Conservation (phyloP, 2,329 filamentous ascomycete species). For the Neofusicoccum cordaticola region DNA sequence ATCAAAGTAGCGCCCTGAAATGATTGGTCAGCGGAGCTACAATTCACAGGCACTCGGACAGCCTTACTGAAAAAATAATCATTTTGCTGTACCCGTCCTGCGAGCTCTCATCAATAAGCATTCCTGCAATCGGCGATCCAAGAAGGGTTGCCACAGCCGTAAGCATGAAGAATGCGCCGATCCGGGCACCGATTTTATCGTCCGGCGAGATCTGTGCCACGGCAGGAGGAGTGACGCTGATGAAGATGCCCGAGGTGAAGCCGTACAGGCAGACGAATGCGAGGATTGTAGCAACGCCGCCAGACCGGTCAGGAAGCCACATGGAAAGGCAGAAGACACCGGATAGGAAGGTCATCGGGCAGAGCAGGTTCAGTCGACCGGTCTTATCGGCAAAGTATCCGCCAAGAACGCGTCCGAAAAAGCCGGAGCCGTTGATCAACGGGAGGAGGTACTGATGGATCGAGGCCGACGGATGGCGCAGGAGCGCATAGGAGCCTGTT, state of each 20-base stretch:
- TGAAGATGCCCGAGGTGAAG: conserved; percentile 18
- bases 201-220: conserved; percentile 16
- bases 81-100: background rate
- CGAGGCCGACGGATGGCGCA: conserved; percentile 3
- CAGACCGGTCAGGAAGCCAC: conserved; percentile 12
- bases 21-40: background rate
- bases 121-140: conserved; percentile 13
- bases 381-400: conserved; percentile 14
- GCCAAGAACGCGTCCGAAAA: conserved; percentile 16
- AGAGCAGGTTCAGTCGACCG: conserved; percentile 11
- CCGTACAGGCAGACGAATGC: conserved; percentile 16
- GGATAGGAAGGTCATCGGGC: conserved; percentile 16
- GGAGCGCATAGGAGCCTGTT: conserved; percentile 12
- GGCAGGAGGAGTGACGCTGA: conserved; percentile 13
- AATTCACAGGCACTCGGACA: background rate
- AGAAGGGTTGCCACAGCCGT: conserved; percentile 13
- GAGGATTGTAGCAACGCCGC: background rate
- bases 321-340: conserved; percentile 13
- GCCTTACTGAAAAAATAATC: background rate
- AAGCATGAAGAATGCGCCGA: conserved; percentile 15
- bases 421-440: conserved; percentile 13
- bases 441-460: conserved; percentile 16
- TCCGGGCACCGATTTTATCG: conserved; percentile 14
- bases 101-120: conserved; percentile 1
- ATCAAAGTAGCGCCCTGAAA: background rate